Evolutionary conservation across 371 early-diverging fungal species (phyloP).

Genomic region (Homolaphlyctis polyrhiza): DNA sequence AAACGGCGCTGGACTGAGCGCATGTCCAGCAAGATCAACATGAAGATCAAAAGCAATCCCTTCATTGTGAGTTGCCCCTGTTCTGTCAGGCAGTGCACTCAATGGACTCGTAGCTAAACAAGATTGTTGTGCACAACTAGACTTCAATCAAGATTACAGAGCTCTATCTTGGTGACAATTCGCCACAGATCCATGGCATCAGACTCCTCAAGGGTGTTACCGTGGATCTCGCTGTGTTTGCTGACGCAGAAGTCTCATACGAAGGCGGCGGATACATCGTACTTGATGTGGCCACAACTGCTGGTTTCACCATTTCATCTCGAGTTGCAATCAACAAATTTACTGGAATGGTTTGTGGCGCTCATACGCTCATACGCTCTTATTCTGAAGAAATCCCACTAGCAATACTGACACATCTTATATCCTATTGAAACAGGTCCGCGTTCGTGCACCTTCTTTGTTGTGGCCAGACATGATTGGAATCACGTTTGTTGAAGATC

Average conservation of each 20-base stretch:
- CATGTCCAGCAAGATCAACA: slow-evolving; percentile 34
- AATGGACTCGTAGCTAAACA: background rate
- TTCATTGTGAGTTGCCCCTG: slow-evolving; percentile 29
- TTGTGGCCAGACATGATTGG: slow-evolving; percentile 40
- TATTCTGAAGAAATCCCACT: too few relatives aligned
- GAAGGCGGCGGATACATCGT: slow-evolving; percentile 40
- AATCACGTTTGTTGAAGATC: slow-evolving; percentile 45
- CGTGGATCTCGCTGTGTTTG: slow-evolving; percentile 42
- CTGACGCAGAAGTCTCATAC: slow-evolving; percentile 38
- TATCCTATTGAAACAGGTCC: slow-evolving; percentile 22
- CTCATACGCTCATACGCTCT: background rate
- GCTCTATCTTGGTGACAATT: slow-evolving; percentile 38
- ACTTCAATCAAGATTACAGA: slow-evolving; percentile 36
- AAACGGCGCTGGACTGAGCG: slow-evolving; percentile 27
- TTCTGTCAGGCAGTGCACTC: background rate
- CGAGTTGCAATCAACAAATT: slow-evolving; percentile 30
- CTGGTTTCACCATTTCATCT: slow-evolving; percentile 35
- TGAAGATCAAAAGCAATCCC: slow-evolving; percentile 33
- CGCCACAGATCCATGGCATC: slow-evolving; percentile 35
- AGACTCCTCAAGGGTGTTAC: slow-evolving; percentile 40
- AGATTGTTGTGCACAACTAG: slow-evolving; percentile 11
- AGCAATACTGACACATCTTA: too few relatives aligned
- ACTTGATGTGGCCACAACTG: slow-evolving; percentile 33
- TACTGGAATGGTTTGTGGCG: slow-evolving; percentile 21
- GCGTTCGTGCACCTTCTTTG: slow-evolving; percentile 35